Evolutionary conservation across 1,284 basidiomycete species (phyloP).

Genomic region (Cryptococcus wingfieldii): DNA sequence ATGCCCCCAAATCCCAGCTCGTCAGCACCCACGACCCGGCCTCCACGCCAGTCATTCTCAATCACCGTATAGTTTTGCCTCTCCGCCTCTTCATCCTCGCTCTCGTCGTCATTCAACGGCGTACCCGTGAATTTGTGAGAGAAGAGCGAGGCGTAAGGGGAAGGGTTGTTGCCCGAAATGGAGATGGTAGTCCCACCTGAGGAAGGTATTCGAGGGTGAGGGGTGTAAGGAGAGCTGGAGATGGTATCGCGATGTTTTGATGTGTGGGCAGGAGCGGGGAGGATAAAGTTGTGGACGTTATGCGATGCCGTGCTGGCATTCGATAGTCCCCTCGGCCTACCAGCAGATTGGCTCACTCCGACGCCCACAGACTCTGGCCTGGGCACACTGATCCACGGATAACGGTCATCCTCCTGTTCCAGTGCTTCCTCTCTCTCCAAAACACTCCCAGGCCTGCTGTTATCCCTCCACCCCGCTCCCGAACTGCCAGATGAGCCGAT

Average conservation of each 20-base stretch:
- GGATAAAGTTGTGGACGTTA: constrained; percentile 1
- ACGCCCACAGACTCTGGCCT: constrained; percentile 15
- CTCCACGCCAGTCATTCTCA: constrained; percentile 37
- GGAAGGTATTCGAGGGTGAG: neutral
- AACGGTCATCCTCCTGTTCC: constrained; percentile 7
- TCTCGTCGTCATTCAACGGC: constrained; percentile 31
- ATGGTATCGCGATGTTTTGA: constrained; percentile 24
- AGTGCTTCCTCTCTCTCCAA: neutral
- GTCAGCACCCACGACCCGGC: constrained; percentile 14
- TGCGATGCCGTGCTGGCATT: neutral
- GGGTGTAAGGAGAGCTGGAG: constrained; percentile 3
- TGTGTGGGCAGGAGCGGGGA: constrained; percentile 18
- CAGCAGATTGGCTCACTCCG: neutral
- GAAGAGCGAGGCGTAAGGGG: constrained; percentile 32
- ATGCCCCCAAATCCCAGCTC: neutral
- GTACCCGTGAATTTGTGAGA: constrained; percentile 19
- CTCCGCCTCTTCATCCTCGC: constrained; percentile 30
- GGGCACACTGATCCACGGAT: constrained; percentile 25
- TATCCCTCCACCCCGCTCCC: neutral
- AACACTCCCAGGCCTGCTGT: neutral
- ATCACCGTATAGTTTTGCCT: constrained; percentile 24
- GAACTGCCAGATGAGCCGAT: neutral
- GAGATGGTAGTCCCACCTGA: neutral
- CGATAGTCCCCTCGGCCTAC: constrained; percentile 5
- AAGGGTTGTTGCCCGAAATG: neutral